Evolutionary conservation across 768 basidiomycete species (phyloP).

Genomic region (Russula griseocarnosa): DNA sequence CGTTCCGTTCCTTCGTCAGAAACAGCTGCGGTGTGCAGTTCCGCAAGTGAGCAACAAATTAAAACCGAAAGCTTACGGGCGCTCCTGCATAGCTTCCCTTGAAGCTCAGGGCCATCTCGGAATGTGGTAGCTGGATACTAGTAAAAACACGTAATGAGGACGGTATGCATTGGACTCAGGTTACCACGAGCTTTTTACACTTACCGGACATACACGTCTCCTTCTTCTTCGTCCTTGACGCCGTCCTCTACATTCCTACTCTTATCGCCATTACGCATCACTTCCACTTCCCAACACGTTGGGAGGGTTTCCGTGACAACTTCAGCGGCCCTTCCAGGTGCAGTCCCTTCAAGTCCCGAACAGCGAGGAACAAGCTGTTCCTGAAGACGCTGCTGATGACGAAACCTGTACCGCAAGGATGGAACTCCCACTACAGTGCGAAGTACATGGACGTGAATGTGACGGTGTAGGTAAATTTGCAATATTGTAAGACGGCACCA

Average conservation of each 20-base stretch:
- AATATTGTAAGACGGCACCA: no score
- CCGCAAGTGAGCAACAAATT: background rate
- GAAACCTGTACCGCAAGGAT: slow-evolving; percentile 16
- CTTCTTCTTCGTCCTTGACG: slow-evolving; percentile 13
- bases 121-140: slow-evolving; percentile 28
- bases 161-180: background rate
- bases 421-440: no score
- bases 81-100: slow-evolving; percentile 21
- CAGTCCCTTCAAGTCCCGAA: slow-evolving; percentile 18
- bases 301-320: slow-evolving; percentile 24
- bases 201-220: slow-evolving; percentile 25
- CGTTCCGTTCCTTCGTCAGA: slow-evolving; percentile 18
- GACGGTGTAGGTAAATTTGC: no score
- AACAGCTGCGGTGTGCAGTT: slow-evolving; percentile 16
- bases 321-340: background rate
- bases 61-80: slow-evolving; percentile 9
- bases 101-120: slow-evolving; percentile 21
- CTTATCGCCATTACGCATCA: slow-evolving; percentile 17
- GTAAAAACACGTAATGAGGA: background rate
- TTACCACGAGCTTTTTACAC: background rate
- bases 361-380: slow-evolving; percentile 3
- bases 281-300: slow-evolving; percentile 28
- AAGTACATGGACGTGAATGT: no score
- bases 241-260: slow-evolving; percentile 3
- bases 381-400: slow-evolving; percentile 15